Percentiles rank a stretch among this genome's conserved stretches.
These are phyloP conservation scores for Botrytis squamosa DNA, from an alignment of 2,329 filamentous ascomycete species.

Conservation along the genomic window DNA sequence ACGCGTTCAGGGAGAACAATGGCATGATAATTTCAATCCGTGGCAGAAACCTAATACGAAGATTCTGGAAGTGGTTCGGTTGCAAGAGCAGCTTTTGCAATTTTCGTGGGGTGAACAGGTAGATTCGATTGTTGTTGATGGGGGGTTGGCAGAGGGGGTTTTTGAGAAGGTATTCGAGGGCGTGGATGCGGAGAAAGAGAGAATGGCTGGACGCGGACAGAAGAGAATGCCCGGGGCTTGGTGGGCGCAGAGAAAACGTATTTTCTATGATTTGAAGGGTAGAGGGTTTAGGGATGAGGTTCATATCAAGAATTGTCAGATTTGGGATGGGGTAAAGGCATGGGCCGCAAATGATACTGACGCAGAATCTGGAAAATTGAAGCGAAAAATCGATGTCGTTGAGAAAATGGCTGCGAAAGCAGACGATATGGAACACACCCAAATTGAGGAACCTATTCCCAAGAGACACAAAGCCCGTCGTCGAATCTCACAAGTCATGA, in stretches of 20 bases:
- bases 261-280: conserved; percentile 23
- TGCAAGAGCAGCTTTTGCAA: background rate
- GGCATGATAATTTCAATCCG: background rate
- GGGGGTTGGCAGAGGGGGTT: conserved; percentile 20
- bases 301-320: conserved; percentile 12
- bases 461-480: conserved; percentile 24
- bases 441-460: background rate
- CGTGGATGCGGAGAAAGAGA: conserved; percentile 6
- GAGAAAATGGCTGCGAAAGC: background rate
- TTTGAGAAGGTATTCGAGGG: conserved; percentile 29
- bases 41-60: background rate
- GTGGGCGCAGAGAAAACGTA: conserved; percentile 24
- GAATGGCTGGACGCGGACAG: conserved; percentile 10
- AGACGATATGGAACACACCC: background rate
- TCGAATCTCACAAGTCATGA: conserved; percentile 25
- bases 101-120: conserved; percentile 24
- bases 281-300: conserved; percentile 24
- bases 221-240: conserved; percentile 25
- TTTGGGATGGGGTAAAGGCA: background rate
- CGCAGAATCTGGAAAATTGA: background rate
- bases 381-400: conserved; percentile 8
- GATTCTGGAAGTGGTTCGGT: background rate
- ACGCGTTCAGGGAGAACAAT: conserved; percentile 9
- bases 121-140: conserved; percentile 23
- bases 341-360: conserved; percentile 9